phyloP scores from a whole-genome alignment of 306 rosid species.

The Ormosia semicastrata region DNA sequence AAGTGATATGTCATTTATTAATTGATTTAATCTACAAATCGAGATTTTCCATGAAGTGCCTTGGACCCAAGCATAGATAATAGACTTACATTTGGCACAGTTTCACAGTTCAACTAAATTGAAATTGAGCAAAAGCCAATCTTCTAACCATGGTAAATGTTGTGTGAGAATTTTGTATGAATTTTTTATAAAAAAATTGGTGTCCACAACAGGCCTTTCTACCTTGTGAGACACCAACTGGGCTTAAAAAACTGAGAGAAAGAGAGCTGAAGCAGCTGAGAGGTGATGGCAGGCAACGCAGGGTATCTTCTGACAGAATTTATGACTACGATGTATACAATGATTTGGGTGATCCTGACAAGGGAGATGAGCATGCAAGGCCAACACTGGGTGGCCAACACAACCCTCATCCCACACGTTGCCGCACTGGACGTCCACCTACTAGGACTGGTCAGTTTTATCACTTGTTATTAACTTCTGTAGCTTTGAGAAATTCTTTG shows the following conservation, averaged over 20 bases:
- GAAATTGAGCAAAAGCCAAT: background rate
- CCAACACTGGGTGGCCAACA: slow-evolving; percentile 29
- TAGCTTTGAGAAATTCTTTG: too few relatives aligned
- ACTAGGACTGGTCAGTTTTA: slow-evolving; percentile 7
- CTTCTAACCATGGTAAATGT: background rate
- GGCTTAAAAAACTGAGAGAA: slow-evolving; percentile 25
- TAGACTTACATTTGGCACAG: background rate
- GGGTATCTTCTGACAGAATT: background rate
- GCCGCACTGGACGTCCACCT: slow-evolving; percentile 44
- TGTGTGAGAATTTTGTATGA: background rate
- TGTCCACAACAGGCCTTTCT: slow-evolving; percentile 25
- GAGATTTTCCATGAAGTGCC: background rate
- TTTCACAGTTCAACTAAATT: background rate
- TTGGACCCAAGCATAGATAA: background rate
- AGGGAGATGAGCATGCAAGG: slow-evolving; percentile 21
- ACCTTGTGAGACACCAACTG: slow-evolving; percentile 37
- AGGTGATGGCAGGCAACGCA: background rate
- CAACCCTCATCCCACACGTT: slow-evolving; percentile 53
- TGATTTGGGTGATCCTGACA: slow-evolving; percentile 47
- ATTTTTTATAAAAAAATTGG: background rate
- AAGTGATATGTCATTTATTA: too few relatives aligned
- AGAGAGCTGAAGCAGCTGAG: slow-evolving; percentile 24
- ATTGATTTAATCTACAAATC: too few relatives aligned
- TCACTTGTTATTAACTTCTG: background rate
- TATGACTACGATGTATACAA: slow-evolving; percentile 43